A percentile compares a stretch with the other conserved stretches of the same genome.
Evolutionary conservation across 2,329 filamentous ascomycete species (phyloP).

Genomic region (Chrysoporthe puriensis): DNA sequence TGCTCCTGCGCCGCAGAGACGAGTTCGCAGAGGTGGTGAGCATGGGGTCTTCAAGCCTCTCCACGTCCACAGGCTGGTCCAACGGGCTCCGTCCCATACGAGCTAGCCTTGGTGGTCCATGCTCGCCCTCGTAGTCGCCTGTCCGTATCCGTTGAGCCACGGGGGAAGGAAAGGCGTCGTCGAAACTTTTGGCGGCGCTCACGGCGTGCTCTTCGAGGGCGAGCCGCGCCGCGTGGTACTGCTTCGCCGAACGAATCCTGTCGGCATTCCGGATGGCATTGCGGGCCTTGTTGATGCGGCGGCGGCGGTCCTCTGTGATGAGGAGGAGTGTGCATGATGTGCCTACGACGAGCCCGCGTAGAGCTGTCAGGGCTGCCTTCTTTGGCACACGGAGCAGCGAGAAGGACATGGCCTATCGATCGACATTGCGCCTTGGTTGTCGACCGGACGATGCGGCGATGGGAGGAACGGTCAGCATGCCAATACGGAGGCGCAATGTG

Average conservation of each 20-base stretch:
- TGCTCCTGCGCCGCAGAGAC: not conserved
- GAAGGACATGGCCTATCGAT: constrained; percentile 35
- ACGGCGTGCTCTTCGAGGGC: constrained; percentile 25
- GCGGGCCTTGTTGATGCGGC: constrained; percentile 46
- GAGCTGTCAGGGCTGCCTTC: constrained; percentile 48
- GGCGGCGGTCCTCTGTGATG: constrained; percentile 49
- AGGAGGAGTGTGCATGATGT: constrained; percentile 50
- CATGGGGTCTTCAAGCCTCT: constrained; percentile 9
- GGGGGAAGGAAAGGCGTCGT: not conserved
- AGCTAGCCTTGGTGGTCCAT: not conserved
- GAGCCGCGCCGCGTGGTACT: constrained; percentile 41
- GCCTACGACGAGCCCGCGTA: constrained; percentile 49
- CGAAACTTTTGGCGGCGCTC: not conserved
- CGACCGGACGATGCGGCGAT: constrained; percentile 21
- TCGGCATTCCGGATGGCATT: constrained; percentile 45
- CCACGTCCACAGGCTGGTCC: not conserved
- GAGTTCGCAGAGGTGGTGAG: constrained; percentile 1
- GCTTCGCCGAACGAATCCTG: constrained; percentile 43
- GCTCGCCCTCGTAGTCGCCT: not conserved
- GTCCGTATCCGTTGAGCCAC: not conserved
- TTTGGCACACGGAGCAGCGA: constrained; percentile 48
- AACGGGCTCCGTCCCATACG: too few species aligned
- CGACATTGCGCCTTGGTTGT: constrained; percentile 29
- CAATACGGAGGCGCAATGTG: constrained; percentile 8
- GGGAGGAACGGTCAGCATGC: constrained; percentile 14